A percentile compares a stretch with the other conserved stretches of the same genome.
phyloP scores from a whole-genome alignment of 1,284 basidiomycete genomes.

The Pisolithus thermaeus region DNA sequence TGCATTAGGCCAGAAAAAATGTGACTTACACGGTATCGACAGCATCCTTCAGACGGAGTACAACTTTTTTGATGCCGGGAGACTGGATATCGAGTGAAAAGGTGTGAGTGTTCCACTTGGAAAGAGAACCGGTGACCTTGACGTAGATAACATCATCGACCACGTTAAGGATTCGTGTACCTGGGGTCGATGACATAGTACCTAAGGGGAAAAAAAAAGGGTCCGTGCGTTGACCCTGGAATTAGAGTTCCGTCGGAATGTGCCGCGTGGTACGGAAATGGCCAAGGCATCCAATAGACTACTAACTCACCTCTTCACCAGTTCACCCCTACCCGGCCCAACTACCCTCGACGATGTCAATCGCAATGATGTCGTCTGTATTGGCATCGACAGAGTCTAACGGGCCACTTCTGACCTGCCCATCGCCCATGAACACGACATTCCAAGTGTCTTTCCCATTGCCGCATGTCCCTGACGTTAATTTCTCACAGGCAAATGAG shows the following conservation, averaged over 20 bases:
- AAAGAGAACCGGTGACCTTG: no score
- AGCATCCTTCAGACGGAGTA: no score
- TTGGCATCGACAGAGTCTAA: no score
- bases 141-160: no score
- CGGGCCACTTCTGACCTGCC: background rate
- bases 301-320: background rate
- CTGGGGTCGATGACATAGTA: background rate
- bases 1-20: no score
- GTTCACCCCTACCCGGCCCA: background rate
- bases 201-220: background rate
- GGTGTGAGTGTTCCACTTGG: no score
- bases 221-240: background rate
- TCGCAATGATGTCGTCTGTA: no score
- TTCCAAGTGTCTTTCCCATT: background rate
- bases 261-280: background rate
- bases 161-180: background rate
- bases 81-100: no score
- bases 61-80: no score
- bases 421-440: background rate
- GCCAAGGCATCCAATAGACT: background rate
- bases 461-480: background rate
- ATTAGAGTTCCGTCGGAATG: background rate
- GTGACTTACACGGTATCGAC: no score
- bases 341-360: no score
- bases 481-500: background rate